phyloP scores from a whole-genome alignment of 78 protist species.

The Dictyostelium firmibasis region DNA sequence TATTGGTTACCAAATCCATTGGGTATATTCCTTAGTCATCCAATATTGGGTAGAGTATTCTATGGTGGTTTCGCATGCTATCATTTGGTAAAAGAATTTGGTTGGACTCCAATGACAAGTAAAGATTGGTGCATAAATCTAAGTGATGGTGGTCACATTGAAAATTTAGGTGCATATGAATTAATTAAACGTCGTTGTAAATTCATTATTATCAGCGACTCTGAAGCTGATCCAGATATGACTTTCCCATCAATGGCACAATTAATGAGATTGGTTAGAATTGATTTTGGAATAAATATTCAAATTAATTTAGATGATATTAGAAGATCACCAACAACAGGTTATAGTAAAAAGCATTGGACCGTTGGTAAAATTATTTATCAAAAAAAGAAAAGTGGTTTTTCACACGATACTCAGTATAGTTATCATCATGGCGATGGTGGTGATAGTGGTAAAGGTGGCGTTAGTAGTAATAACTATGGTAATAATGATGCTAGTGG shows the following conservation, averaged over 20 bases:
- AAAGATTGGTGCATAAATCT: constrained; percentile 76
- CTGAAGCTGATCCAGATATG: constrained; percentile 79
- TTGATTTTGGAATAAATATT: constrained; percentile 75
- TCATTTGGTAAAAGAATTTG: constrained; percentile 76
- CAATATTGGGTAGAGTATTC: constrained; percentile 48
- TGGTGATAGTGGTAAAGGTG: background rate
- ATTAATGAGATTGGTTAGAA: constrained; percentile 70
- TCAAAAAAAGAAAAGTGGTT: constrained; percentile 49
- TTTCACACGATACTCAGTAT: background rate
- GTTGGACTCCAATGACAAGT: constrained; percentile 73
- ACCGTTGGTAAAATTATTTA: constrained; percentile 75
- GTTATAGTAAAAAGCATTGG: constrained; percentile 75
- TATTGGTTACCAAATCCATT: constrained; percentile 79
- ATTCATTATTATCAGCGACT: constrained; percentile 51
- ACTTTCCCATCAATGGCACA: constrained; percentile 73
- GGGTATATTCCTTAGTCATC: constrained; percentile 66
- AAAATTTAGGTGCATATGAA: constrained; percentile 72
- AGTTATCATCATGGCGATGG: background rate
- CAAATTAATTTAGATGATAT: constrained; percentile 76
- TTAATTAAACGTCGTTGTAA: constrained; percentile 66
- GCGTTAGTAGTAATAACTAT: background rate
- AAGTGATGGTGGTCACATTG: constrained; percentile 67
- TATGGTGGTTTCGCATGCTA: constrained; percentile 81
- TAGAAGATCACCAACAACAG: constrained; percentile 21
- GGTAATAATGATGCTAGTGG: too few relatives aligned